Evolutionary conservation across 225 moss, liverwort and hornwort species (phyloP).

Genomic region (Asterella californica): DNA sequence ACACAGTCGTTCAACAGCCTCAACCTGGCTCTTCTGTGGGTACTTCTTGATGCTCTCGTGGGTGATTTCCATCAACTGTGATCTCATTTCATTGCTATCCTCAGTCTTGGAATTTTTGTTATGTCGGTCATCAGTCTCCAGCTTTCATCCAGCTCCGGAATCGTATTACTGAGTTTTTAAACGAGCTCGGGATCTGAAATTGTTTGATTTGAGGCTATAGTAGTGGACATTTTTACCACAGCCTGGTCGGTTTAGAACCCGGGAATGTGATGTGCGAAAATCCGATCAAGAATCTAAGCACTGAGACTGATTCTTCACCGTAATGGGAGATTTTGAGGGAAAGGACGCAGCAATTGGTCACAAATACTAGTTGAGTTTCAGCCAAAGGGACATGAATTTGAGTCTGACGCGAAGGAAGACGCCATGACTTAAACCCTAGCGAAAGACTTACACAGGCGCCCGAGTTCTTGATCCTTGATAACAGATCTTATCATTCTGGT

Average conservation of each 20-base stretch:
- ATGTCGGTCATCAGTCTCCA: no score
- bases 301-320: no score
- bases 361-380: no score
- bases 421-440: background rate
- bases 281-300: no score
- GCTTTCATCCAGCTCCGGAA: background rate
- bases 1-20: constrained; percentile 30
- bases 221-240: no score
- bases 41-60: background rate
- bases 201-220: no score
- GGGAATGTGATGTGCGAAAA: background rate
- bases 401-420: no score
- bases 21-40: constrained; percentile 15
- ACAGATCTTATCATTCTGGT: background rate
- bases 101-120: no score
- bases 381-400: background rate
- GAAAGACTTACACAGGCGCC: background rate
- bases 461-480: background rate
- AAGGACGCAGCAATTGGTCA: no score
- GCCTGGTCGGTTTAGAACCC: background rate
- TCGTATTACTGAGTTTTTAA: background rate
- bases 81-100: no score
- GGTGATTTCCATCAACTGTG: background rate
- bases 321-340: background rate
- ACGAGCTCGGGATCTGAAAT: background rate